phyloP scores from a whole-genome alignment of 352 stramenopile species.

The Globisporangium acanthophoron region DNA sequence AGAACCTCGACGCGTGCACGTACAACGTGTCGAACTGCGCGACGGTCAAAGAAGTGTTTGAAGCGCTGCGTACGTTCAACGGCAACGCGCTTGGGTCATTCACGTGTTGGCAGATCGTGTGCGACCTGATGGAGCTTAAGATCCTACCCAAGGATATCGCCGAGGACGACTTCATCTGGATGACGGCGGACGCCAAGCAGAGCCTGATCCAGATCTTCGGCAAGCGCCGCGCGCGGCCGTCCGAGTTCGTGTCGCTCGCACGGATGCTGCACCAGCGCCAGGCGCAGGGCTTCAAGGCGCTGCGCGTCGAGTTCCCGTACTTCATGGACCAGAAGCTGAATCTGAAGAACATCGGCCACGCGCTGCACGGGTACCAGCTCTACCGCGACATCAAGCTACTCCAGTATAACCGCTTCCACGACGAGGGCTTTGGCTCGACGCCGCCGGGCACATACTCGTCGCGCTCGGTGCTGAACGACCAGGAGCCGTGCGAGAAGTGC shows the following conservation, averaged over 20 bases:
- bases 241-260: conserved; percentile 60
- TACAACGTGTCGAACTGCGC: conserved; percentile 43
- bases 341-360: conserved; percentile 80
- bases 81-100: conserved; percentile 76
- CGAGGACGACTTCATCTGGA: conserved; percentile 74
- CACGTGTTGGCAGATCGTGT: conserved; percentile 83
- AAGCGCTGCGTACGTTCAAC: conserved; percentile 57
- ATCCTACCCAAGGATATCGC: conserved; percentile 50
- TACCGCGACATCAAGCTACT: conserved; percentile 85
- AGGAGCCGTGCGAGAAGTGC: conserved; percentile 68
- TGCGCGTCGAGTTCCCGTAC: conserved; percentile 74
- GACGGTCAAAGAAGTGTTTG: conserved; percentile 51
- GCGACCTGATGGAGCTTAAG: conserved; percentile 73
- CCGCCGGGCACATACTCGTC: conserved; percentile 54
- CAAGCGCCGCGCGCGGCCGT: conserved; percentile 61
- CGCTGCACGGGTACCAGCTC: conserved; percentile 72
- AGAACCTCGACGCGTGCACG: conserved; percentile 56
- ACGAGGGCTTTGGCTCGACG: conserved; percentile 55
- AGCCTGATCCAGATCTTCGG: conserved; percentile 83
- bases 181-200: conserved; percentile 69
- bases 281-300: conserved; percentile 72
- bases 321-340: conserved; percentile 78
- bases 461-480: conserved; percentile 71
- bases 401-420: conserved; percentile 62
- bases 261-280: conserved; percentile 72